Base-by-base conservation (phyloP, 768 basidiomycete genomes). In the Dioszegia hungarica region DNA sequence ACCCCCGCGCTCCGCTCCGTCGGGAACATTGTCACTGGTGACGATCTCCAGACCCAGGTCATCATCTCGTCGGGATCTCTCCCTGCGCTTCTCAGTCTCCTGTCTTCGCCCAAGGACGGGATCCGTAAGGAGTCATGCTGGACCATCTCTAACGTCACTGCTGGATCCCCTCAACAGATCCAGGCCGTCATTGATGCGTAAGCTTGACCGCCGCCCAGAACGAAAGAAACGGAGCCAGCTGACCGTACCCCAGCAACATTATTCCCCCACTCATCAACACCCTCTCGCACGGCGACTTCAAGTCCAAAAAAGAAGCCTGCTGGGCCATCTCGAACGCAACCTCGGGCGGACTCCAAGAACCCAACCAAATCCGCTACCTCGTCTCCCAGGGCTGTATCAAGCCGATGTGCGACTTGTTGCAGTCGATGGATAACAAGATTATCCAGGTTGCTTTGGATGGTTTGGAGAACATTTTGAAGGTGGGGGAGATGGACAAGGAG, bases 241-340 rank as follows among this genome's bases (percentile, higher is more conserved):
- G 34, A 64, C 37, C 24, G 2, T 46, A n/a, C n/a, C 24, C 3
- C 33, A 72, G 73, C 57, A 74, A 76, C 73, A 92, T 99, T 71
- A 86, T 98, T 57, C 94, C 94, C 47, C 94, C 94, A 59, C 85
- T 99, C 61, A 93, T 99, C 81, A 95, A 97, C 80, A 97, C 98
- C 68, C 86, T 99, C 54, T 86, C 86, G 73, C 86, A 95, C 69
- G 94, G 94, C 49, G 95, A 99, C 79, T 98, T 99, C 83, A 98
- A 97, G 81, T 97, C 95, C 43, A 86, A 90, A 77, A 99, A 99
- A 79, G 95, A 99, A 78, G 95, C 95, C 1, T 99, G 93, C 80
- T 99, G 95, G 95, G 95, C 95, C 10, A 90, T 99, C 67, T 95
- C 92, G 38, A 99, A 99, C 77, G 95, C 95, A 5, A 99, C 95